Percentiles rank a stretch among this genome's conserved stretches.
Evolutionary conservation across 805 yeast genomes (phyloP).

Genomic region (Starmera pachycereana): DNA sequence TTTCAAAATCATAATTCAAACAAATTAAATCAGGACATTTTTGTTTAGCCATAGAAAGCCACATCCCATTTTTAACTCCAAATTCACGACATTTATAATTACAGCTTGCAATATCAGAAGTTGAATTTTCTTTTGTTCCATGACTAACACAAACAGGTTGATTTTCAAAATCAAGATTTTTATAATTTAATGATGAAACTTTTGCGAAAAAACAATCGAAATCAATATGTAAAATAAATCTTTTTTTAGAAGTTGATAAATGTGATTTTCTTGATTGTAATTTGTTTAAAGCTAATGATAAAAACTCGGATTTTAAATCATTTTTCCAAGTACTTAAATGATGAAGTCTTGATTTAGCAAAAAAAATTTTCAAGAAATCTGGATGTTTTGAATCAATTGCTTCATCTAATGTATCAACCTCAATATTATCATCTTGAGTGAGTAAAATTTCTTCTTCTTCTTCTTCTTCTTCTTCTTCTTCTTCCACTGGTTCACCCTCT

Average conservation of each 20-base stretch:
- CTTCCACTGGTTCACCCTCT: conserved; percentile 3
- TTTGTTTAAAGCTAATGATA: conserved; percentile 32
- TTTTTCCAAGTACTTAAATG: conserved; percentile 85
- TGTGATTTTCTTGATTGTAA: conserved; percentile 4
- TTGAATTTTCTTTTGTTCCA: conserved; percentile 25
- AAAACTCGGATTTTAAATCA: conserved; percentile 52
- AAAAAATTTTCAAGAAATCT: conserved; percentile 58
- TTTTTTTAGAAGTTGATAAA: background rate
- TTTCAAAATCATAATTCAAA: conserved; percentile 64
- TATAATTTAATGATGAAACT: conserved; percentile 55
- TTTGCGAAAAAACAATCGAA: conserved; percentile 93
- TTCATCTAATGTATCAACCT: conserved; percentile 3
- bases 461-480: conserved; percentile 4
- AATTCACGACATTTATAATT: conserved; percentile 74
- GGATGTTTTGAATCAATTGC: conserved; percentile 63
- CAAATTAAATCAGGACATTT: conserved; percentile 57
- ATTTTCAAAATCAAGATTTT: conserved; percentile 35
- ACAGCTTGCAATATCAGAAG: conserved; percentile 86
- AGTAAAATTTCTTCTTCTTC: conserved; percentile 2
- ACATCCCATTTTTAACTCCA: conserved; percentile 86
- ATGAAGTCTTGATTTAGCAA: conserved; percentile 75
- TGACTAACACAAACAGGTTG: conserved; percentile 56
- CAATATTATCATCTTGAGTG: conserved; percentile 4
- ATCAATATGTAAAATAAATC: conserved; percentile 66
- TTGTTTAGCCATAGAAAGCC: conserved; percentile 59